Base-by-base conservation (phyloP, 805 yeast species). In the Ogataea pignaliae region DNA sequence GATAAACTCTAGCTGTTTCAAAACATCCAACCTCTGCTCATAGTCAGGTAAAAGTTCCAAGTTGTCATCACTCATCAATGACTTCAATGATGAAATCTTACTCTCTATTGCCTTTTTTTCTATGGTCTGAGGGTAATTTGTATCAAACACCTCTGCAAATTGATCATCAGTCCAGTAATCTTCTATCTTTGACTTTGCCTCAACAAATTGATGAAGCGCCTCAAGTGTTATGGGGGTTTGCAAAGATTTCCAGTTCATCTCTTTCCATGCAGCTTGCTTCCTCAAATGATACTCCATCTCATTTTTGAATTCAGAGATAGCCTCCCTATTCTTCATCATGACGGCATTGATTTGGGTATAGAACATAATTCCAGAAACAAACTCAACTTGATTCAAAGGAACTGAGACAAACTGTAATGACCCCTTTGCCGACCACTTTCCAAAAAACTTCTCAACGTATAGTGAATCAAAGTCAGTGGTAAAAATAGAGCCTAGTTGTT, bases 21-120 rank as follows among this genome's bases (percentile, higher is more conserved):
- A 70, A 3, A 93, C 96, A 34, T 74, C 75, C 34, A 93, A 68
- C 54, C 99, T 78, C 63, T 88, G 95, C 57, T 88, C 95, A 59
- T 93, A 93, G 60, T 93, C 97, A 0, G 99, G 98, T 32, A 93
- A 71, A 37, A 93, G 69, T 52, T 88, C 96, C 56, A 93, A 68
- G 56, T 90, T 93, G 54, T 90, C 96, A 46, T 88, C 95, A 1
- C 95, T 83, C 51, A 89, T 76, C 39, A 84, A 67, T 38, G 75
- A 71, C 53, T 79, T 79, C 54, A 88, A 61, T 0, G 72, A 63
- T 10, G 68, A 74, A 17, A 90, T 81, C 46, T 81, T 71, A 12
- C 61, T 56, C 44, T 73, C 70, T 17, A 85, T 58, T 28, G 58
- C 45, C 43, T 70, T 69, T 47, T 73, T 77, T 37, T 71, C 66